Evolutionary conservation across 768 basidiomycete genomes (phyloP), one percentile per base, ranked within the genome.

Genomic region (Pulveroboletus sp.): DNA sequence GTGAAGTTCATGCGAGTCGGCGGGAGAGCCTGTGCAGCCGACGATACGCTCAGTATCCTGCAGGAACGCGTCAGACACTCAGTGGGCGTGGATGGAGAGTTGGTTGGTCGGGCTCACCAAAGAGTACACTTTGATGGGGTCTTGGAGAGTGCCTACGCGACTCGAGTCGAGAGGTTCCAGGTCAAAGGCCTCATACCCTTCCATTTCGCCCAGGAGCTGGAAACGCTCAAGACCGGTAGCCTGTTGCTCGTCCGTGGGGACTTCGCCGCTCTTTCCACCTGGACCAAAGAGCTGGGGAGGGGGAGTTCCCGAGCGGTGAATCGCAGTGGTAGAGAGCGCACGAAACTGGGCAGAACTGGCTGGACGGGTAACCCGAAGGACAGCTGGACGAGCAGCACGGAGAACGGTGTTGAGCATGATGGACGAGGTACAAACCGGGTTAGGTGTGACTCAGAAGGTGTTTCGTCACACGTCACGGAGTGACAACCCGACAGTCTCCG

Each of bases 211-310:
- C 46, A 97, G 73, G 43, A 96, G 74, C 72, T 99, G 91, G 65
- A 96, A 82, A 71, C 95, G 91, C 71, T 97, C 94, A 48, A 97
- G 76, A 82, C 95, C 95, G 59, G 95, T 99, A 14, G 94, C 82
- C 72, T 99, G 95, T 56, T 89, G 81, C 56, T 85, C 76, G 71
- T 92, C 89, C 51, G 87, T 88, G 46, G 93, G 85, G 56, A 92
- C 81, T 59, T 82, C 77, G 45, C 89, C 86, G 28, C 80, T 49
- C 66, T 86, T 83, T 62, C 78, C 80, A 65, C 90, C 90, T 44
- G 78, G 63, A 55, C 90, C 89, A 57, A 74, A 85, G 56, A 92
- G 71, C 48, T 78, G 73, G 43, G 89, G 86, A 51, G 83, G 73
- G 14, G 79, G 75, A 31, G 83, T 69, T 33, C 72, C 84, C 6